Conservation (phyloP, 2,329 filamentous ascomycete species). For the Trichoderma sp. region DNA sequence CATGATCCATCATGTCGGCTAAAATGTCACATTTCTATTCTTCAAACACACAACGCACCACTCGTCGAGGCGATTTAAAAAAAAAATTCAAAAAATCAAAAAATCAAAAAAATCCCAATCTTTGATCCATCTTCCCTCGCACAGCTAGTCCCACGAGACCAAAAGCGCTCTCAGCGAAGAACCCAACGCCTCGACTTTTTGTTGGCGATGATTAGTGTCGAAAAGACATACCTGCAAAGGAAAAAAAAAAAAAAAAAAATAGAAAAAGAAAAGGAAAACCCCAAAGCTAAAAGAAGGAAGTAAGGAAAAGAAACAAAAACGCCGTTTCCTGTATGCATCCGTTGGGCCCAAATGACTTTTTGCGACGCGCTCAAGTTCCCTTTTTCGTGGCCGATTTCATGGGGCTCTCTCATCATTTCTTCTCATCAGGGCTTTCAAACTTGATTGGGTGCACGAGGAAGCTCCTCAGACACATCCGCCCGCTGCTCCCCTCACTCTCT, state of each 20-base stretch:
- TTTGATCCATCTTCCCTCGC: neutral
- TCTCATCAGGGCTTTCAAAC: constrained; percentile 52
- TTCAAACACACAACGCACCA: neutral
- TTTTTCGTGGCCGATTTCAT: neutral
- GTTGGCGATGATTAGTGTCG: neutral
- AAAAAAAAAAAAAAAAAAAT: neutral
- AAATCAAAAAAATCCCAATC: neutral
- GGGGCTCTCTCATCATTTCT: constrained; percentile 17
- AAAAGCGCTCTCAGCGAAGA: neutral
- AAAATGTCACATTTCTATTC: neutral
- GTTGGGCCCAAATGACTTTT: neutral
- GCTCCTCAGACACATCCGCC: constrained; percentile 73
- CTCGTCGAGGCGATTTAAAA: neutral
- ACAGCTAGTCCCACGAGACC: neutral
- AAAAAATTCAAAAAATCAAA: neutral
- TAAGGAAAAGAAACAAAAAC: neutral
- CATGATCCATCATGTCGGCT: neutral
- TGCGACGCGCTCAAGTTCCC: neutral
- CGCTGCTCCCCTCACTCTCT: constrained; percentile 43
- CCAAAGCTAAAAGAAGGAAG: neutral
- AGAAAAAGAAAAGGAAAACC: neutral
- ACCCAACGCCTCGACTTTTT: neutral
- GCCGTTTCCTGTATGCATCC: constrained; percentile 11
- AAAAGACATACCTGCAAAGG: neutral
- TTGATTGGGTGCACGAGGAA: constrained; percentile 84